phyloP scores from a whole-genome alignment of 2,329 filamentous ascomycete species.

The Alternaria atra region DNA sequence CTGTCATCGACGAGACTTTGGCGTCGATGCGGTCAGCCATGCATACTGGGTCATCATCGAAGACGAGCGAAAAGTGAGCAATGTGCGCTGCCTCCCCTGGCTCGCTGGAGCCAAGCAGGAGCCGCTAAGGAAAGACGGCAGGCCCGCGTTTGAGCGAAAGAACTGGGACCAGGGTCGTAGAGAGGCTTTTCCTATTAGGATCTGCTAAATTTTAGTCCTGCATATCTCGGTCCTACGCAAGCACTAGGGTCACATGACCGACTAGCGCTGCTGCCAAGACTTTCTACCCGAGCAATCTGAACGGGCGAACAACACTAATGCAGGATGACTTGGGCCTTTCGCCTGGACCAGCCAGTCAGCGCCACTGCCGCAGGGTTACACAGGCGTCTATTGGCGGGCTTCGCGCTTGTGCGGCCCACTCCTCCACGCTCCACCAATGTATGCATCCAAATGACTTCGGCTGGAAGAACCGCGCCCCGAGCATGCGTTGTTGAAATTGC shows the following conservation, averaged over 20 bases:
- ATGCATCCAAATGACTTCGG: conserved; percentile 11
- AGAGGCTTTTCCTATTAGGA: conserved; percentile 11
- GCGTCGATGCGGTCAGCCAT: conserved; percentile 26
- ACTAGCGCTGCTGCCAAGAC: conserved; percentile 19
- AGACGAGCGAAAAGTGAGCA: conserved; percentile 3
- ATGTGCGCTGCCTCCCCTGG: conserved; percentile 8
- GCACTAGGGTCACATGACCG: conserved; percentile 17
- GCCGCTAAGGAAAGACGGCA: conserved; percentile 30
- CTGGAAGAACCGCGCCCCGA: conserved; percentile 27
- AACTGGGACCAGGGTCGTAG: conserved; percentile 29
- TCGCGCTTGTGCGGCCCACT: conserved; percentile 29
- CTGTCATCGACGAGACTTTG: conserved; percentile 25
- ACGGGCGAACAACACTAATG: conserved; percentile 26
- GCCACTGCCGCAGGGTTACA: conserved; percentile 23
- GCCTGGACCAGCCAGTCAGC: conserved; percentile 23
- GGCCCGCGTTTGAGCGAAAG: conserved; percentile 26
- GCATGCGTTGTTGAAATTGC: conserved; percentile 22
- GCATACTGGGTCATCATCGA: conserved; percentile 11
- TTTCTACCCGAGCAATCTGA: background rate
- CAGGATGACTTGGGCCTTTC: conserved; percentile 18
- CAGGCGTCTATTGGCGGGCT: conserved; percentile 37
- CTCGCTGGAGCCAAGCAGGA: conserved; percentile 16
- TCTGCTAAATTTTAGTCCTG: background rate
- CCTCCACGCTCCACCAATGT: conserved; percentile 18
- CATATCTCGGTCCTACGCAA: background rate